A percentile compares a stretch with the other conserved stretches of the same genome.
Conservation (phyloP, 148 eudicot species). For the Chenopodium suecicum region DNA sequence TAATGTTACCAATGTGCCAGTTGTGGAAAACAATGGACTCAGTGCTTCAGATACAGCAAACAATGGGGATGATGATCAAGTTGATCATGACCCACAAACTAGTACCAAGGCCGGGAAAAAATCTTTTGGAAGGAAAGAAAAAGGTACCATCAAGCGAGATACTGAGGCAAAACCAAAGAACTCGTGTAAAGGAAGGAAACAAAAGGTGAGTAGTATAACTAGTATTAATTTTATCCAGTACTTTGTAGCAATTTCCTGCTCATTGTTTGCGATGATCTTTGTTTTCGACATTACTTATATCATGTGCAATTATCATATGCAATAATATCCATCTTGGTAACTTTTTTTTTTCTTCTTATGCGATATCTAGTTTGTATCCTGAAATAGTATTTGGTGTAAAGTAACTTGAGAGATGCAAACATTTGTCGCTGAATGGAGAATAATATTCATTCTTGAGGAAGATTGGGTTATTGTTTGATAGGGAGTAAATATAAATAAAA, state of each 20-base stretch:
- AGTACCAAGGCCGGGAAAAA: slow-evolving; percentile 39
- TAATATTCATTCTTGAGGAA: not conserved
- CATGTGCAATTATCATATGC: not conserved
- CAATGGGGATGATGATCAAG: slow-evolving; percentile 34
- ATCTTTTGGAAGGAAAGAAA: slow-evolving; percentile 35
- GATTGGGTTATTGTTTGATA: not conserved
- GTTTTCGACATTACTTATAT: not conserved
- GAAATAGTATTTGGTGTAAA: not conserved
- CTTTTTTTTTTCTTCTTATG: not conserved
- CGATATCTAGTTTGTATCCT: not conserved
- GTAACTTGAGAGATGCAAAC: not conserved
- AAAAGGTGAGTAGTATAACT: slow-evolving; percentile 51
- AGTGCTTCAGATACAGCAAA: slow-evolving; percentile 25
- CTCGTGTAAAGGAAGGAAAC: slow-evolving; percentile 67
- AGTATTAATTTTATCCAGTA: not conserved
- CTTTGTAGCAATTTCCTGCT: not conserved
- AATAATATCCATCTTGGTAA: not conserved
- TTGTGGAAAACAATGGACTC: slow-evolving; percentile 27
- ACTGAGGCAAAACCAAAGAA: slow-evolving; percentile 49
- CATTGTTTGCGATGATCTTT: slow-evolving; percentile 1
- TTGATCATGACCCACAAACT: slow-evolving; percentile 24
- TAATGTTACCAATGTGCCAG: slow-evolving; percentile 21
- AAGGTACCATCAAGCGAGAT: slow-evolving; percentile 52
- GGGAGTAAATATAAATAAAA: not conserved
- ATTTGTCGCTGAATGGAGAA: not conserved